Percentiles rank a stretch among this genome's conserved stretches.
Conservation (phyloP, 192 early-diverging fungal genomes). For the Backusella parvicylindrica region DNA sequence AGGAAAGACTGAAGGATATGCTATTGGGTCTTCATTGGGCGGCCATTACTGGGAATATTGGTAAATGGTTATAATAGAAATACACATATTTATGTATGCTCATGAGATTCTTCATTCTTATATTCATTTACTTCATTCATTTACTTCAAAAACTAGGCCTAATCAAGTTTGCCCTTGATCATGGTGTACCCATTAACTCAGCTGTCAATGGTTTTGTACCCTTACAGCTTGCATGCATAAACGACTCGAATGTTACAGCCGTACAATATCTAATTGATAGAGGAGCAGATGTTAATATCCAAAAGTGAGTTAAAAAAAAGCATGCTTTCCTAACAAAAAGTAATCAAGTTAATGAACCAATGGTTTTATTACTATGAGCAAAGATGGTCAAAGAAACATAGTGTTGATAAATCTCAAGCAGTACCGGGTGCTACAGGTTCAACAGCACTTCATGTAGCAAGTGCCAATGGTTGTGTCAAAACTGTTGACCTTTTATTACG, state of each 20-base stretch:
- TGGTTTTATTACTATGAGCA: neutral
- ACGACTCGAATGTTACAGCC: conserved; percentile 49
- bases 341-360: neutral
- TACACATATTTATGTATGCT: neutral
- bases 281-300: conserved; percentile 65
- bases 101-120: neutral
- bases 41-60: conserved; percentile 48
- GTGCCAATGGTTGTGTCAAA: conserved; percentile 62
- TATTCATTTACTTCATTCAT: neutral
- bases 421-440: conserved; percentile 55
- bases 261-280: conserved; percentile 65
- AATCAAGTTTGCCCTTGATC: conserved; percentile 60
- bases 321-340: neutral
- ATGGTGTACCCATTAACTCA: conserved; percentile 65
- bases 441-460: conserved; percentile 80
- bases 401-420: conserved; percentile 24
- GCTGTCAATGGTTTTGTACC: conserved; percentile 59
- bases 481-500: conserved; percentile 58
- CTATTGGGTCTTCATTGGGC: conserved; percentile 44
- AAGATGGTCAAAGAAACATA: conserved; percentile 31
- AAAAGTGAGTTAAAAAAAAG: conserved; percentile 20
- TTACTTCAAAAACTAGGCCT: conserved; percentile 31
- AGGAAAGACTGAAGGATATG: neutral
- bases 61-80: conserved; percentile 16
- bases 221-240: conserved; percentile 65